Conservation (phyloP, 371 early-diverging fungal genomes). For the Capniomyces stellatus region DNA sequence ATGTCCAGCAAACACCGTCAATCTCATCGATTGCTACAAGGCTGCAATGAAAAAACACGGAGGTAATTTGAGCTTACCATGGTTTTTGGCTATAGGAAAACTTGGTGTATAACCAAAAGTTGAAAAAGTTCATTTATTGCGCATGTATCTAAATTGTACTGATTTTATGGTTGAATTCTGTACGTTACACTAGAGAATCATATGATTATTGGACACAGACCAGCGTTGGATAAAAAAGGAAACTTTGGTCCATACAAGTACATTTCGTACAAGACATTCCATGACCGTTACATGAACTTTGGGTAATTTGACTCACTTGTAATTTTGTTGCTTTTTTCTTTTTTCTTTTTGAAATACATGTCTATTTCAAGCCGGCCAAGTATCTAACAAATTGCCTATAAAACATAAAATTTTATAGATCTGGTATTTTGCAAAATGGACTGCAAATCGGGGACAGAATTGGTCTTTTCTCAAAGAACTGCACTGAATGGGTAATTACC, state of each 20-base stretch:
- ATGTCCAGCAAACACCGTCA: conserved; percentile 9
- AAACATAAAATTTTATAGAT: background rate
- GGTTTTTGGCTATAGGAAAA: background rate
- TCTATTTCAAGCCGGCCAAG: no score
- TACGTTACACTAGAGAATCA: no score
- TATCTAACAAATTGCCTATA: no score
- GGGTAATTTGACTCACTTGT: background rate
- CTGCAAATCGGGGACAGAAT: conserved; percentile 11
- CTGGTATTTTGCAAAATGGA: conserved; percentile 3
- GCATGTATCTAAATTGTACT: background rate
- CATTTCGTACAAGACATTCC: conserved; percentile 46
- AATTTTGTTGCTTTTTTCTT: background rate
- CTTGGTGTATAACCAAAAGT: background rate
- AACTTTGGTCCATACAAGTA: conserved; percentile 52
- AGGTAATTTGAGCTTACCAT: background rate
- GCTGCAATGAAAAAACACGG: conserved; percentile 8
- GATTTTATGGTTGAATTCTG: conserved; percentile 4
- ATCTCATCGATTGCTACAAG: conserved; percentile 20
- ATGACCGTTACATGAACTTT: conserved; percentile 19
- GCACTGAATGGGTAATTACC: background rate
- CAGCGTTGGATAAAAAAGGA: conserved; percentile 27
- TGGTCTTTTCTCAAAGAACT: background rate
- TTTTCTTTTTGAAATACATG: no score
- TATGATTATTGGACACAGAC: conserved; percentile 28
- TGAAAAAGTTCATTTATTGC: background rate